Conservation (phyloP, 306 rosid species). For the Sicyos baderoa region DNA sequence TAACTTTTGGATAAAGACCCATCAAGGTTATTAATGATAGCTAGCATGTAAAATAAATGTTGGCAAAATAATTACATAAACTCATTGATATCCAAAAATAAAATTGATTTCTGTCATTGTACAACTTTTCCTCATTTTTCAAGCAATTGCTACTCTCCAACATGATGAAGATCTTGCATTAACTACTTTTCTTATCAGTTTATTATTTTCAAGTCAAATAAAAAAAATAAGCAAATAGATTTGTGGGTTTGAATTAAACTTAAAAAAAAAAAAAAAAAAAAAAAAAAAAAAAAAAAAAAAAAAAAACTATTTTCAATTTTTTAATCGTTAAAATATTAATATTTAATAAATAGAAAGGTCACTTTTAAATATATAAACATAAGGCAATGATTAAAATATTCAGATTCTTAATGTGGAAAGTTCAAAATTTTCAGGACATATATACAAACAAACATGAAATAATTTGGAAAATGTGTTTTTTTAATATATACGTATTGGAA, state of each 20-base stretch:
- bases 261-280: too few species aligned
- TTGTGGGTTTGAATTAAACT: not conserved
- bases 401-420: too few species aligned
- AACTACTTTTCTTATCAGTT: not conserved
- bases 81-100: not conserved
- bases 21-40: conserved; percentile 12
- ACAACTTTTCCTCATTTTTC: not conserved
- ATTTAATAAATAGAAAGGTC: too few species aligned
- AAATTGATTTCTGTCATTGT: too few species aligned
- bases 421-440: not conserved
- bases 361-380: too few species aligned
- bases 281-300: too few species aligned
- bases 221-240: not conserved
- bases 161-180: not conserved
- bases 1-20: conserved; percentile 4
- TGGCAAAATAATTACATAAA: not conserved
- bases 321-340: too few species aligned
- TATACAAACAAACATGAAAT: too few species aligned
- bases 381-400: too few species aligned
- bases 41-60: not conserved
- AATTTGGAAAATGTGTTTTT: too few species aligned
- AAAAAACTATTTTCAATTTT: too few species aligned
- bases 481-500: too few species aligned
- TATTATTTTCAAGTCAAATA: not conserved
- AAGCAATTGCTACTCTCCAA: not conserved